These are phyloP conservation scores for Xylaria sp. DNA, from an alignment of 2,329 filamentous ascomycete genomes.

Conservation along the genomic window DNA sequence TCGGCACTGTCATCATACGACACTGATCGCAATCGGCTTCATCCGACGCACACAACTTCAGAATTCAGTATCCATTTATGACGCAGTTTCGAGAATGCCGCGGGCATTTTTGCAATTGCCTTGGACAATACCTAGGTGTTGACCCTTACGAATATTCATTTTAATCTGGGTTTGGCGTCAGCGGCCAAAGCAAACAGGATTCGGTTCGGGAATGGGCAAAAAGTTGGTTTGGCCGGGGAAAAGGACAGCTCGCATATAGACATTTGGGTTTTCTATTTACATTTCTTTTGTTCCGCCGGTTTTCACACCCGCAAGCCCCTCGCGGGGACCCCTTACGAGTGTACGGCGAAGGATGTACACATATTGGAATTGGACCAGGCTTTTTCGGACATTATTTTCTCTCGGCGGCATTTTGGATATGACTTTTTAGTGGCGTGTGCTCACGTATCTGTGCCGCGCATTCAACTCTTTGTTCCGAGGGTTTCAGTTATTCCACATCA, in stretches of 20 bases:
- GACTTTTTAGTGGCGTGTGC: constrained; percentile 33
- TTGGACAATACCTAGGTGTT: constrained; percentile 4
- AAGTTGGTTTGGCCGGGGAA: constrained; percentile 47
- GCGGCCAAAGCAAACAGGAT: constrained; percentile 35
- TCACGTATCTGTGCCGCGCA: constrained; percentile 32
- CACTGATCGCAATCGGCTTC: constrained; percentile 7
- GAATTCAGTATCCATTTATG: neutral
- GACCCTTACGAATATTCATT: constrained; percentile 32
- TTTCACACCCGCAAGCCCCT: constrained; percentile 36
- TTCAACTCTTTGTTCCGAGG: constrained; percentile 37
- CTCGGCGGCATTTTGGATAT: constrained; percentile 42
- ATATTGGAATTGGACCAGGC: constrained; percentile 41
- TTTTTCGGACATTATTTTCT: constrained; percentile 41
- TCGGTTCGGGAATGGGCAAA: constrained; percentile 44
- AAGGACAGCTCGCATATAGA: constrained; percentile 51
- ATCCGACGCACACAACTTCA: constrained; percentile 1
- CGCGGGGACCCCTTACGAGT: constrained; percentile 39
- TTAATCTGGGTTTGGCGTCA: constrained; percentile 45
- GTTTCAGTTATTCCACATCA: constrained; percentile 44
- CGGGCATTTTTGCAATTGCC: neutral
- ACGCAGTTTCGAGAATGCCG: neutral
- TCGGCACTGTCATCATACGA: constrained; percentile 2
- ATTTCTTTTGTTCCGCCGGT: constrained; percentile 44
- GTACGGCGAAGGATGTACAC: constrained; percentile 45
- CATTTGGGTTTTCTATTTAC: constrained; percentile 39